Percentiles rank a stretch among this genome's conserved stretches.
These are phyloP conservation scores for Penicillium maclennaniae DNA, from an alignment of 495 filamentous ascomycete species.

Conservation along the genomic window DNA sequence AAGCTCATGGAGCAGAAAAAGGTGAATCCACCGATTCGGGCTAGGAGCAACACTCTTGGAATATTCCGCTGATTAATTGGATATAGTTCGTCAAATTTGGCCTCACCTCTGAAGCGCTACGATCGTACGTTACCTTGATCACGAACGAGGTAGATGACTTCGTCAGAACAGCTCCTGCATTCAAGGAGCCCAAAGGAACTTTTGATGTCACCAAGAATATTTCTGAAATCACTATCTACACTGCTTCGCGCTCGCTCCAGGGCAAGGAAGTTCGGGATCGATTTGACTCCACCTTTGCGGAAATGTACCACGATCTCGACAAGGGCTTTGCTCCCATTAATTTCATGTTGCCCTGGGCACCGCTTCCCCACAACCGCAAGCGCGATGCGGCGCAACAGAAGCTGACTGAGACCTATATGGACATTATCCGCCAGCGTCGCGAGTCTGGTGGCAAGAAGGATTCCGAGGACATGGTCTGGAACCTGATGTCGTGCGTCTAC, in stretches of 20 bases:
- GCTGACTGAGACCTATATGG: conserved; percentile 56
- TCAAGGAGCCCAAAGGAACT: conserved; percentile 44
- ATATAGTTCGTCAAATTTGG: conserved; percentile 63
- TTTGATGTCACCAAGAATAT: conserved; percentile 53
- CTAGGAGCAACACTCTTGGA: not conserved
- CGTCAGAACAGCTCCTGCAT: conserved; percentile 40
- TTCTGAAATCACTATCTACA: conserved; percentile 62
- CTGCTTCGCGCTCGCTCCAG: conserved; percentile 62
- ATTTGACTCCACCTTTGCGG: conserved; percentile 60
- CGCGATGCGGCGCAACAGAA: conserved; percentile 55
- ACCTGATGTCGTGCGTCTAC: conserved; percentile 60
- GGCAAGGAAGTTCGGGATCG: conserved; percentile 60
- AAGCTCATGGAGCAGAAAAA: conserved; percentile 71
- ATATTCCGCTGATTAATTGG: not conserved
- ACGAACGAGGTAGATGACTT: conserved; percentile 50
- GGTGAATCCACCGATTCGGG: conserved; percentile 25
- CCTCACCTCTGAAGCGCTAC: conserved; percentile 58
- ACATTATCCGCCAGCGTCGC: conserved; percentile 55
- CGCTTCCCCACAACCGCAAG: conserved; percentile 59
- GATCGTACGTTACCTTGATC: conserved; percentile 58
- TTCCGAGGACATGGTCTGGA: conserved; percentile 66
- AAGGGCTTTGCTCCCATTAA: conserved; percentile 64
- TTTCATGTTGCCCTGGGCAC: conserved; percentile 61
- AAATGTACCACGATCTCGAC: conserved; percentile 63
- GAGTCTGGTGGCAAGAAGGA: conserved; percentile 46